Percentiles rank a stretch among this genome's conserved stretches.
These are phyloP conservation scores for Colletotrichum eleusines DNA, from an alignment of 2,329 filamentous ascomycete species.

Conservation along the genomic window DNA sequence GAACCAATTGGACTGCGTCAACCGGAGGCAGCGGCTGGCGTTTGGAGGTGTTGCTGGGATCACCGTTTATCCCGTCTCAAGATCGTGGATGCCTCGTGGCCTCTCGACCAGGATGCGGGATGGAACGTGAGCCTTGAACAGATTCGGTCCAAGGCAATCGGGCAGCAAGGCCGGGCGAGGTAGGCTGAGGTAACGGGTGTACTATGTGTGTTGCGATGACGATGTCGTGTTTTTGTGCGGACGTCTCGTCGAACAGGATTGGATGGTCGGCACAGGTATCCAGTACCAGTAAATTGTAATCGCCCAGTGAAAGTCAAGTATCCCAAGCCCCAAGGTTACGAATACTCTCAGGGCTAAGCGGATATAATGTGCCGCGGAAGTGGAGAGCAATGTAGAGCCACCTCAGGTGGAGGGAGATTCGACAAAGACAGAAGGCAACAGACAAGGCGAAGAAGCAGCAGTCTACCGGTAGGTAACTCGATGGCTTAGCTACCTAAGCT, in stretches of 20 bases:
- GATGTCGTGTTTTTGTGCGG: slow-evolving; percentile 8
- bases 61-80: slow-evolving; percentile 36
- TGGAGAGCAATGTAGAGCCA: slow-evolving; percentile 19
- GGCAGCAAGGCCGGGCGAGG: slow-evolving; percentile 21
- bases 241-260: slow-evolving; percentile 24
- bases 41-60: slow-evolving; percentile 31
- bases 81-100: slow-evolving; percentile 41
- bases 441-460: slow-evolving; percentile 6
- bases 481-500: slow-evolving; percentile 16
- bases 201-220: slow-evolving; percentile 26
- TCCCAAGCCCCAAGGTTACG: slow-evolving; percentile 12
- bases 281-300: slow-evolving; percentile 25
- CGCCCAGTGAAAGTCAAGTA: slow-evolving; percentile 26
- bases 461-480: slow-evolving; percentile 5
- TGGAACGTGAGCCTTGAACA: slow-evolving; percentile 2
- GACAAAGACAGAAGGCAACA: slow-evolving; percentile 11
- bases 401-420: background rate
- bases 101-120: slow-evolving; percentile 34
- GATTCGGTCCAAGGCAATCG: slow-evolving; percentile 20
- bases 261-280: slow-evolving; percentile 31
- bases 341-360: slow-evolving; percentile 27
- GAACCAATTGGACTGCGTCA: slow-evolving; percentile 14
- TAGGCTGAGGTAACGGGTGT: slow-evolving; percentile 18
- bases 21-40: slow-evolving; percentile 24
- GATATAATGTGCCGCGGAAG: slow-evolving; percentile 15